A percentile compares a stretch with the other conserved stretches of the same genome.
These are phyloP conservation scores for Diaporthe citrichinensis DNA, from an alignment of 2,329 filamentous ascomycete species.

Conservation along the genomic window DNA sequence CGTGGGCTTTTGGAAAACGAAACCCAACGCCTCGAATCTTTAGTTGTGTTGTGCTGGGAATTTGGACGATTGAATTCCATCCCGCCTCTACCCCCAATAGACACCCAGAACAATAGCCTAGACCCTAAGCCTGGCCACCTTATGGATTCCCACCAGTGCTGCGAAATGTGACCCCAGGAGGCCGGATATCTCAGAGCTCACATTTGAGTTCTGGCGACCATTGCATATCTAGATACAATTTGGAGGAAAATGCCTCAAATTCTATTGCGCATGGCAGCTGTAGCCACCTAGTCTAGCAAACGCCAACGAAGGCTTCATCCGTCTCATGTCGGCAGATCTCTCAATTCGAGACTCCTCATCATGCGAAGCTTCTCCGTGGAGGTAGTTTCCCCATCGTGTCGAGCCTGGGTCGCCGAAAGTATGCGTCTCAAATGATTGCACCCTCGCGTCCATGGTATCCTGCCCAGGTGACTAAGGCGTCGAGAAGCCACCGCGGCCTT, in stretches of 20 bases:
- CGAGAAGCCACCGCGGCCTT: no score
- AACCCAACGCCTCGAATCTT: not conserved
- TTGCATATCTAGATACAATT: not conserved
- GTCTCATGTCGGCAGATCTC: not conserved
- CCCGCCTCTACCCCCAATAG: no score
- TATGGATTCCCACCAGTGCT: not conserved
- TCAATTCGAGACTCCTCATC: not conserved
- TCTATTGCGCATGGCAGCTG: not conserved
- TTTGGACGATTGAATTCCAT: no score
- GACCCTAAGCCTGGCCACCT: not conserved
- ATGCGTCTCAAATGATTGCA: not conserved
- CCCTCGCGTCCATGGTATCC: not conserved
- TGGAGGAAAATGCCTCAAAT: not conserved
- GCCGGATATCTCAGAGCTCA: not conserved
- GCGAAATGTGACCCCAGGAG: not conserved
- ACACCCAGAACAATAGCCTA: not conserved
- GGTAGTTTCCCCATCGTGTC: not conserved
- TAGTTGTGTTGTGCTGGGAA: not conserved
- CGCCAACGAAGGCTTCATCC: not conserved
- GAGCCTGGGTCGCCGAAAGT: not conserved
- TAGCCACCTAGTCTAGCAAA: not conserved
- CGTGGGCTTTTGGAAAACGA: not conserved
- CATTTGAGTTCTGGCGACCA: not conserved
- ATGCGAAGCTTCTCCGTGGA: not conserved
- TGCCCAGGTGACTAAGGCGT: not conserved